Evolutionary conservation across 2,329 filamentous ascomycete genomes (phyloP), one percentile per base, ranked within the genome.

Genomic region (Ceratocystis smalleyi): DNA sequence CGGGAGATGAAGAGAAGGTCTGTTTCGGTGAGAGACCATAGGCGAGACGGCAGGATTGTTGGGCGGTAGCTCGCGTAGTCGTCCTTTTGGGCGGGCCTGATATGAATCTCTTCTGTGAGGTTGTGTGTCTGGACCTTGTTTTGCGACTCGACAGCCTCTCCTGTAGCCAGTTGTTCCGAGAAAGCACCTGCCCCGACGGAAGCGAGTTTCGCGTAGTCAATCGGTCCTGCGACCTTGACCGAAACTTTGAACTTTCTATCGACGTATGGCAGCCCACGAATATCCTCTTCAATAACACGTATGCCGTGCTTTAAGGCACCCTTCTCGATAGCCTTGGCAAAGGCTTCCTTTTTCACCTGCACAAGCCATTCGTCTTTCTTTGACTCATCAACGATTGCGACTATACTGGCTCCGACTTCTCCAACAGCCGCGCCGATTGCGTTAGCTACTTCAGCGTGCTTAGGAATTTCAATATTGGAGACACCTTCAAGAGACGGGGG

Each of bases 41-140:
- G 24, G 8, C 67, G 65, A 3, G 61, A 51, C 5, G 67, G 6
- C 2, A 65, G 45, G 1, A 81, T 77, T 0, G 74, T 75, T 1
- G 83, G 83, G 2, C 71, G 74, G 69, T 83, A 84, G 0, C 69
- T 67, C 17, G 71, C 68, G 2, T 77, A 71, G 30, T 78, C 71
- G 5, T 66, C 59, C 2, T n/a, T 55, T 12, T 73, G 70, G 22
- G 70, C 24, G 8, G 54, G 22, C 54, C 67, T 19, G 12, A 17
- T 8, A 3, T 32, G 12, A 35, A 30, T 19, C 22, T 15, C 8
- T 22, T 27, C 47, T 24, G n/a, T 27, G 10, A 17, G 24, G 2
- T 61, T 30, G 15, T 5, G 55, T n/a, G 15, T 8, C 40, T 60
- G 40, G 17, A 5, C 47, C 15, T 47, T 57, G 15, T 45, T 24